Conservation (phyloP, 1,284 basidiomycete species). For the Tilletia setariae region DNA sequence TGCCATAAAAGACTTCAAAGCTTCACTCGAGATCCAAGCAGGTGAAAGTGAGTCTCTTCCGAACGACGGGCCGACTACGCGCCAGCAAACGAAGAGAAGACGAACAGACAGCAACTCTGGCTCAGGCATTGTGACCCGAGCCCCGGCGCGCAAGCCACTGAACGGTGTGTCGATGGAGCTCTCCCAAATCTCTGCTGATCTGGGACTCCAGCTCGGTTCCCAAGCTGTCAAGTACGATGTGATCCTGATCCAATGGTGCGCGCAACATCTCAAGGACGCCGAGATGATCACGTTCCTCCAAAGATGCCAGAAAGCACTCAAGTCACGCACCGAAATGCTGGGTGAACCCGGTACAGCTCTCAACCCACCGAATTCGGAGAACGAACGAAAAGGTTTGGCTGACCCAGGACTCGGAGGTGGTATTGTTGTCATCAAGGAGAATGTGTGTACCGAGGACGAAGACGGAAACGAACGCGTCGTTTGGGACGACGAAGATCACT, state of each 20-base stretch:
- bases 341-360: background rate
- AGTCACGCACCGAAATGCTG: constrained; percentile 17
- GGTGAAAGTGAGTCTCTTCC: background rate
- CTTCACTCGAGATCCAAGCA: background rate
- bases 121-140: constrained; percentile 22
- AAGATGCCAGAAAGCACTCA: constrained; percentile 38
- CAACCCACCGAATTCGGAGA: background rate
- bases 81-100: constrained; percentile 3
- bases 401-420: constrained; percentile 24
- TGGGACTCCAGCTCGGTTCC: background rate
- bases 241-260: constrained; percentile 52
- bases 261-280: constrained; percentile 51
- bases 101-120: constrained; percentile 17
- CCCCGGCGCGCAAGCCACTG: background rate
- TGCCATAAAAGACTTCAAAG: background rate
- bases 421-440: constrained; percentile 52
- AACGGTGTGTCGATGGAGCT: background rate
- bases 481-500: constrained; percentile 53
- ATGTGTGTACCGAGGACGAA: constrained; percentile 45
- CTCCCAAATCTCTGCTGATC: background rate
- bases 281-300: constrained; percentile 47
- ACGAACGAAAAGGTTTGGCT: background rate
- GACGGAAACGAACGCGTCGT: constrained; percentile 47
- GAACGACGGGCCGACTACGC: background rate
- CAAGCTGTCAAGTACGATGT: constrained; percentile 41